Percentiles rank a stretch among this genome's conserved stretches.
These are phyloP conservation scores for Lotus japonicus DNA, from an alignment of 306 rosid genomes.

Conservation along the genomic window DNA sequence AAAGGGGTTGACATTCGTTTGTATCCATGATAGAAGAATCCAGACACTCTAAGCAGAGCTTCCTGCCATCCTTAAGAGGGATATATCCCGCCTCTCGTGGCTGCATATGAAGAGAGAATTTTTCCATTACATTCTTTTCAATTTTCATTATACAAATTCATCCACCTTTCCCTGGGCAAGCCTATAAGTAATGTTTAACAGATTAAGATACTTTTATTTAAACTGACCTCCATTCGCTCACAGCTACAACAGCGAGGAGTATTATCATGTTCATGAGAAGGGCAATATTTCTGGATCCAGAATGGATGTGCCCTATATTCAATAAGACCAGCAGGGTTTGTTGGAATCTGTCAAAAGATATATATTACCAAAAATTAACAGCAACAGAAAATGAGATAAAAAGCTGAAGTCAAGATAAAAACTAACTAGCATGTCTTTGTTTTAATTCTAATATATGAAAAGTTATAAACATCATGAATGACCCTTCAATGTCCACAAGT, in stretches of 20 bases:
- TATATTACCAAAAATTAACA: conserved; percentile 47
- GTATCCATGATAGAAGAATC: conserved; percentile 95
- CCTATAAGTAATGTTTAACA: background rate
- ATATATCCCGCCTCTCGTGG: conserved; percentile 63
- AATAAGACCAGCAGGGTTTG: conserved; percentile 99
- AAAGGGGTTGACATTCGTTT: conserved; percentile 76
- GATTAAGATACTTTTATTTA: conserved; percentile 13
- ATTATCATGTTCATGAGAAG: conserved; percentile 82
- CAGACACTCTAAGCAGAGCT: conserved; percentile 89
- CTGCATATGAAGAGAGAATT: conserved; percentile 38
- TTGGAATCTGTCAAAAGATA: conserved; percentile 93
- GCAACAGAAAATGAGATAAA: conserved; percentile 41
- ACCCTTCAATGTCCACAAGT: background rate
- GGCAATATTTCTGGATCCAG: conserved; percentile 98
- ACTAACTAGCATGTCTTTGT: background rate
- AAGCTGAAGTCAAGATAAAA: conserved; percentile 13
- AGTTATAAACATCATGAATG: conserved; percentile 10
- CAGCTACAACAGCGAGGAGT: conserved; percentile 98
- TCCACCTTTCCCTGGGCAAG: conserved; percentile 7
- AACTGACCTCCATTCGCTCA: conserved; percentile 97
- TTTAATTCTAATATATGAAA: conserved; percentile 8
- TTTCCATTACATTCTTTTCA: conserved; percentile 8
- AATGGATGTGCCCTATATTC: conserved; percentile 99
- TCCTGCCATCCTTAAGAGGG: conserved; percentile 81
- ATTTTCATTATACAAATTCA: conserved; percentile 2